Evolutionary conservation across 2,329 filamentous ascomycete species (phyloP), one percentile per base, ranked within the genome.

Genomic region (Alternaria triticina): DNA sequence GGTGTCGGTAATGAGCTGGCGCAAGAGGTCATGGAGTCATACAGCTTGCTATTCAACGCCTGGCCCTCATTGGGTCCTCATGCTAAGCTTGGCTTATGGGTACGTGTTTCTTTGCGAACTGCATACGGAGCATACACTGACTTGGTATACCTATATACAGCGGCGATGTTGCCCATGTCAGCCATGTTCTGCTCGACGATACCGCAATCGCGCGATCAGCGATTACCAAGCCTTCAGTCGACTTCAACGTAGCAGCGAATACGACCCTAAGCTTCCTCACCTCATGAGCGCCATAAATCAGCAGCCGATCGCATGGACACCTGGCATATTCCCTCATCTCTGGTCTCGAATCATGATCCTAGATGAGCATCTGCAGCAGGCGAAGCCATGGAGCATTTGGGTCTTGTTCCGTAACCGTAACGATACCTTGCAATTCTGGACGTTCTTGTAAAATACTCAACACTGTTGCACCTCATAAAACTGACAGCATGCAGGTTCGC

Each of bases 351-450:
- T 74, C 43, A 61, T 57, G 49, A 46, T 61, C 4, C 59, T 74
- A 15, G 70, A 72, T 20, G 62, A 70, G 30, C 70, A 72, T 59
- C 40, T 71, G 15, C 66, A 70, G 28, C 36, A 52, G 1, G 62
- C 69, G 3, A 70, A 69, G 49, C 71, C 69, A 49, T 71, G 70
- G 71, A 72, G 67, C 49, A 59, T 73, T 5, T 72, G 69, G 69
- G 64, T 73, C 11, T 36, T 73, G 27, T 72, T 74, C 20, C 62
- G 69, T 6, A 69, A 74, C 55, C 59, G 65, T 3, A 68, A 68
- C 43, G 70, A 73, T 44, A 73, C 69, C 2, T 36, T 72, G 17
- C 70, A 73, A 27, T 73, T 70, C 23, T 73, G 69, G 70, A 71
- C 71, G 6, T 71, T 72, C 33, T 66, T 70, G 68, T 71, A 23